phyloP scores from a whole-genome alignment of 345 rosid genomes.

The Murraya koenigii region DNA sequence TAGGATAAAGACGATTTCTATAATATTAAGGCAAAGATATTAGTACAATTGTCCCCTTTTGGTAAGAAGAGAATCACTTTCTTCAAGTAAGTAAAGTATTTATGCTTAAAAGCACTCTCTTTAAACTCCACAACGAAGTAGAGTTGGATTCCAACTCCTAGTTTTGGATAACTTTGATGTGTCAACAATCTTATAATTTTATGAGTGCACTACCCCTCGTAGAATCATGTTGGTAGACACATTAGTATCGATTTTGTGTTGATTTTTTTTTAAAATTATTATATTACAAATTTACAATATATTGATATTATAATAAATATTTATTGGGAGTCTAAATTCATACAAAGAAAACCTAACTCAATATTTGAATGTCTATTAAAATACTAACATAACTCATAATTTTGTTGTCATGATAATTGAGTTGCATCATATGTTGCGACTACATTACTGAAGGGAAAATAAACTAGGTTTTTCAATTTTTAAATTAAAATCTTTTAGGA shows the following conservation, averaged over 20 bases:
- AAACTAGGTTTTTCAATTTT: too few species aligned
- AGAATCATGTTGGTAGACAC: background rate
- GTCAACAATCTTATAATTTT: background rate
- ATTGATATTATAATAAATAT: too few species aligned
- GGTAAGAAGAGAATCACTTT: constrained; percentile 16
- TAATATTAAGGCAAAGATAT: constrained; percentile 2
- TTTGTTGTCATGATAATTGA: too few species aligned
- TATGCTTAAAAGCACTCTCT: background rate
- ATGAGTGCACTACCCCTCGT: background rate
- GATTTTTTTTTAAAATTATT: background rate
- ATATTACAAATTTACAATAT: too few species aligned
- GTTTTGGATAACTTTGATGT: background rate
- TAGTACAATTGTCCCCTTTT: background rate
- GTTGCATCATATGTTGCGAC: too few species aligned
- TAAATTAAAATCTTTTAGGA: too few species aligned
- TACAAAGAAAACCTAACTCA: too few species aligned
- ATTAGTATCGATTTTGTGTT: too few species aligned
- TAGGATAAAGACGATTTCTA: background rate
- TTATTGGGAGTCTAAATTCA: too few species aligned
- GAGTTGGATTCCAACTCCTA: background rate
- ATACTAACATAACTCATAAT: too few species aligned
- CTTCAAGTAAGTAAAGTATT: constrained; percentile 25
- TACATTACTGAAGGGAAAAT: too few species aligned
- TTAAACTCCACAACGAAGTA: background rate
- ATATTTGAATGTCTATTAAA: too few species aligned